Conservation (phyloP, 352 stramenopile species). For the Phytophthora quininea region DNA sequence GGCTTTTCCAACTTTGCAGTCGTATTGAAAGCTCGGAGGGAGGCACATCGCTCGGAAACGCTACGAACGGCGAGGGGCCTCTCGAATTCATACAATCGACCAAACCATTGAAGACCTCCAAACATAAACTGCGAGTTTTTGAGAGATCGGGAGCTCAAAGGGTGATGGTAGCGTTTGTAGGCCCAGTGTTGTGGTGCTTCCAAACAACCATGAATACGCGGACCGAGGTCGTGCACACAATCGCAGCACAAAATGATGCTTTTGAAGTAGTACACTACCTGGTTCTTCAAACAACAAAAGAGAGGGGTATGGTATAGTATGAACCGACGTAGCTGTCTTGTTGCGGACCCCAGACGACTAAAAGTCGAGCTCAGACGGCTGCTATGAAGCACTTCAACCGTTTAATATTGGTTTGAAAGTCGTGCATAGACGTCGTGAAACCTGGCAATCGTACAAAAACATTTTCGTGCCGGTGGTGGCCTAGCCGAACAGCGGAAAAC, state of each 20-base stretch:
- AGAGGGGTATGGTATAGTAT: too few species aligned
- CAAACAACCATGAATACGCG: not conserved
- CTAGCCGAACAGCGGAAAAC: too few species aligned
- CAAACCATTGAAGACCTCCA: not conserved
- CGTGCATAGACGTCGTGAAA: too few species aligned
- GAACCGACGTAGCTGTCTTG: too few species aligned
- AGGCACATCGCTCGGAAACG: not conserved
- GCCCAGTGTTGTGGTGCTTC: not conserved
- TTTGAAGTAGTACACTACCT: slow-evolving; percentile 3
- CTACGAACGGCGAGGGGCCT: not conserved
- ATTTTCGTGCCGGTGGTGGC: too few species aligned
- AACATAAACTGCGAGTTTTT: not conserved
- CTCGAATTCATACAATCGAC: not conserved
- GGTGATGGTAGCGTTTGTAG: not conserved
- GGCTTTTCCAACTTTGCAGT: not conserved
- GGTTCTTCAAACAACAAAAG: not conserved
- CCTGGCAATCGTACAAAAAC: too few species aligned
- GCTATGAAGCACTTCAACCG: too few species aligned
- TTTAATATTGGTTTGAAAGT: too few species aligned
- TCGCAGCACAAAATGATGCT: slow-evolving; percentile 1
- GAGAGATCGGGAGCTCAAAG: not conserved
- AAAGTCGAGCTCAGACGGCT: too few species aligned
- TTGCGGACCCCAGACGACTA: too few species aligned
- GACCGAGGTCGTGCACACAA: not conserved
- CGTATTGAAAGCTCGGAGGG: not conserved